A percentile compares a stretch with the other conserved stretches of the same genome.
Evolutionary conservation across 495 filamentous ascomycete species (phyloP).

Genomic region (Haplographium delicatum): DNA sequence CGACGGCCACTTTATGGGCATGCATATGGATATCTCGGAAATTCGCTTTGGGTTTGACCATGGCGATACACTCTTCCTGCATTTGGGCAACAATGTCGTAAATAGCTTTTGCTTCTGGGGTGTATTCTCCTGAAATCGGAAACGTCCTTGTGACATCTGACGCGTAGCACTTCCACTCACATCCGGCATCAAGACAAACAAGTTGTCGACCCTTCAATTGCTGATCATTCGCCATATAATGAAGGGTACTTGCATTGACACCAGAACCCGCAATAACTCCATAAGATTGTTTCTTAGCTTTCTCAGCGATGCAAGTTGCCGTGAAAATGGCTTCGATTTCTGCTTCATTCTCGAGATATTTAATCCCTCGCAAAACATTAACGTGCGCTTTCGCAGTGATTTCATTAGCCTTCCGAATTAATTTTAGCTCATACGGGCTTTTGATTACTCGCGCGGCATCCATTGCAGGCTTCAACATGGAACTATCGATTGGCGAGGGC

Average conservation of each 20-base stretch:
- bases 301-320: slow-evolving; percentile 60
- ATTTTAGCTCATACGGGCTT: slow-evolving; percentile 68
- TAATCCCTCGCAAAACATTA: slow-evolving; percentile 55
- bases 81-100: slow-evolving; percentile 75
- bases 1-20: slow-evolving; percentile 66
- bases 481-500: slow-evolving; percentile 29
- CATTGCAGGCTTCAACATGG: slow-evolving; percentile 55
- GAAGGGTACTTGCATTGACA: slow-evolving; percentile 71
- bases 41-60: slow-evolving; percentile 56
- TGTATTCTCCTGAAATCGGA: slow-evolving; percentile 58
- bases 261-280: slow-evolving; percentile 80
- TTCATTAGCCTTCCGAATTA: slow-evolving; percentile 73
- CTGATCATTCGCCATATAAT: slow-evolving; percentile 77
- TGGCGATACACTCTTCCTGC: slow-evolving; percentile 71
- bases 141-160: slow-evolving; percentile 86
- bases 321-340: slow-evolving; percentile 75
- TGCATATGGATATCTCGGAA: slow-evolving; percentile 61
- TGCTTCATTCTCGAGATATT: slow-evolving; percentile 65
- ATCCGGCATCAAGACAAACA: slow-evolving; percentile 78
- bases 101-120: slow-evolving; percentile 59
- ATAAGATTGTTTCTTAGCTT: slow-evolving; percentile 77
- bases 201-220: slow-evolving; percentile 60
- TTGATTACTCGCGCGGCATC: slow-evolving; percentile 72
- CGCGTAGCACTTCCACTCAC: slow-evolving; percentile 85
- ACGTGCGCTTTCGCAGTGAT: slow-evolving; percentile 72